phyloP scores from a whole-genome alignment of 768 basidiomycete genomes.

The Xanthoconium stramineum region DNA sequence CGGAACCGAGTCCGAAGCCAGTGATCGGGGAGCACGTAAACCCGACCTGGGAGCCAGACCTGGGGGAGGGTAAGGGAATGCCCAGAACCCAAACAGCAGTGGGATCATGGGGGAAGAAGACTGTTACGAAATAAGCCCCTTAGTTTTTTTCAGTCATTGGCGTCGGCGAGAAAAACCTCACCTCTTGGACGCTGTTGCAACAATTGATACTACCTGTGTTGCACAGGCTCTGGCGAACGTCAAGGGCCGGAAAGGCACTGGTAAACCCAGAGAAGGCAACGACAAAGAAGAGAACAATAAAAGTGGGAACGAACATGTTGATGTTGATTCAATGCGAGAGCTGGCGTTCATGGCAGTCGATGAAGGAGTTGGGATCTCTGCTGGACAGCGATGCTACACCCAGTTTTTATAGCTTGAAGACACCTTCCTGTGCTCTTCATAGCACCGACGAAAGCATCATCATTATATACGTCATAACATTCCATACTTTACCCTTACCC shows the following conservation, averaged over 20 bases:
- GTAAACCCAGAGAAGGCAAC: conserved; percentile 4
- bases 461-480: too few species aligned
- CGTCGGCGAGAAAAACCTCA: neutral
- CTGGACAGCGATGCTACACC: neutral
- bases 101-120: neutral
- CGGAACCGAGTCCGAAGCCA: neutral
- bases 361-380: neutral
- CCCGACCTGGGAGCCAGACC: neutral
- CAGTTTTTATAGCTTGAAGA: neutral
- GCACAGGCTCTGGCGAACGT: conserved; percentile 25
- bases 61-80: neutral
- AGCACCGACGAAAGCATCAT: neutral
- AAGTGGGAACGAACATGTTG: conserved; percentile 6
- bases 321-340: neutral
- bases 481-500: too few species aligned
- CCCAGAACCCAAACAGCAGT: neutral
- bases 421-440: neutral
- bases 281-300: neutral
- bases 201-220: conserved; percentile 35
- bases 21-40: conserved; percentile 1
- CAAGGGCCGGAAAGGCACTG: conserved; percentile 1
- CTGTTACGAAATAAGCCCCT: neutral
- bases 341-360: neutral
- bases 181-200: neutral
- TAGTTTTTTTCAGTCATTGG: neutral